Evolutionary conservation across 2,329 filamentous ascomycete genomes (phyloP), one percentile per base, ranked within the genome.

Genomic region (Ophiosphaerella korrae): DNA sequence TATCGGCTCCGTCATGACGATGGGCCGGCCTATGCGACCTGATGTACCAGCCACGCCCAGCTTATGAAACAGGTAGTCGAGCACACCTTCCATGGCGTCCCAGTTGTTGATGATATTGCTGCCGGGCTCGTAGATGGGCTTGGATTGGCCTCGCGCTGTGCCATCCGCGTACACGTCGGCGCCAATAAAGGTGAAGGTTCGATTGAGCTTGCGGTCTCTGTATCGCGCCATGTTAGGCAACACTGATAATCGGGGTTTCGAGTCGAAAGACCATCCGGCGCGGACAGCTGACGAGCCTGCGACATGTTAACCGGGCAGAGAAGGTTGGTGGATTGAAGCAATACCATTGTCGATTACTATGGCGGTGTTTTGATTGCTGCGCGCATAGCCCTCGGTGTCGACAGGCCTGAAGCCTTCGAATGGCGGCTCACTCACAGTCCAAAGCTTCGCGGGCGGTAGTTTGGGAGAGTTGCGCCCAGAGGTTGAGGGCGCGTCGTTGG

Each of bases 291-390:
- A 95, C 21, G 93, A 94, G 61, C 94, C 92, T 96, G 63, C 24
- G 11, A 37, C 21, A 26, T 42, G 50, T 72, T 48, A 64, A 61
- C 40, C 36, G 34, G 11, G 38, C 26, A 39, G 21, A 42, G 29
- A 45, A 42, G 41, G 42, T 32, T 39, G 41, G 42, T 18, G 37
- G 29, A 14, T 24, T 35, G 41, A 16, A 31, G 8, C 38, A 40
- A 13, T 77, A 95, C 92, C 94, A 88, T 97, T 97, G 78, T 99
- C 94, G 70, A 99, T 97, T 56, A 99, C 90, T 67, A 99, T 97
- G 43, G 92, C 90, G 44, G 87, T 89, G 46, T 76, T 71, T 37
- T 65, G 57, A 34, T 67, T 81, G 53, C 90, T 92, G 61, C 83
- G 81, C 64, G 84, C 81, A 68, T 88, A 92, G 41, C 89, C 90